These are phyloP conservation scores for Candida dendrica DNA, from an alignment of 805 yeast genomes.

Conservation along the genomic window DNA sequence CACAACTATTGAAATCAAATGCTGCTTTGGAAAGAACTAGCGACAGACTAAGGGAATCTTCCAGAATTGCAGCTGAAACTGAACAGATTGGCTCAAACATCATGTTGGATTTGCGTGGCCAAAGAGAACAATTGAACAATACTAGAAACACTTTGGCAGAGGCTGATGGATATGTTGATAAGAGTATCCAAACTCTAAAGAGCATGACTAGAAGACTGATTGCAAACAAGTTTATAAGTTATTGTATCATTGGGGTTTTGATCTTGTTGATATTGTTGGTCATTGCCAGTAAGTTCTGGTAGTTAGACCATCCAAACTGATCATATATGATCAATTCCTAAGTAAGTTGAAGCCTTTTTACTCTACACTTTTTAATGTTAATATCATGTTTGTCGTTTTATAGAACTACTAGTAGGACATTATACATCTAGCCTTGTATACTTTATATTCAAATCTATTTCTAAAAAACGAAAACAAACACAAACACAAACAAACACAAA, in stretches of 20 bases:
- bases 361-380: not conserved
- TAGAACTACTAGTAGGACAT: no score
- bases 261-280: slow-evolving; percentile 77
- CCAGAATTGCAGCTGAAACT: slow-evolving; percentile 86
- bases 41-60: slow-evolving; percentile 79
- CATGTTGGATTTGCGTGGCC: slow-evolving; percentile 80
- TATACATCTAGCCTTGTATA: no score
- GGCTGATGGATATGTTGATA: slow-evolving; percentile 91
- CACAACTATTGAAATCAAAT: slow-evolving; percentile 69
- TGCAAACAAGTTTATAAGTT: slow-evolving; percentile 83
- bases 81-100: slow-evolving; percentile 89
- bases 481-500: no score
- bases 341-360: not conserved
- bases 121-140: slow-evolving; percentile 84
- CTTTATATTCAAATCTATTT: no score
- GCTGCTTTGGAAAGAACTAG: slow-evolving; percentile 76
- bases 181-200: slow-evolving; percentile 76
- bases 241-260: slow-evolving; percentile 85
- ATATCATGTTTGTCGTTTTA: no score
- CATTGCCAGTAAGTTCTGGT: slow-evolving; percentile 58
- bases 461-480: no score
- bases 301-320: no score
- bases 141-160: slow-evolving; percentile 80
- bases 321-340: no score
- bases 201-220: slow-evolving; percentile 91